Conservation (phyloP, 202 grass and related monocot species). For the Digitaria exilis region DNA sequence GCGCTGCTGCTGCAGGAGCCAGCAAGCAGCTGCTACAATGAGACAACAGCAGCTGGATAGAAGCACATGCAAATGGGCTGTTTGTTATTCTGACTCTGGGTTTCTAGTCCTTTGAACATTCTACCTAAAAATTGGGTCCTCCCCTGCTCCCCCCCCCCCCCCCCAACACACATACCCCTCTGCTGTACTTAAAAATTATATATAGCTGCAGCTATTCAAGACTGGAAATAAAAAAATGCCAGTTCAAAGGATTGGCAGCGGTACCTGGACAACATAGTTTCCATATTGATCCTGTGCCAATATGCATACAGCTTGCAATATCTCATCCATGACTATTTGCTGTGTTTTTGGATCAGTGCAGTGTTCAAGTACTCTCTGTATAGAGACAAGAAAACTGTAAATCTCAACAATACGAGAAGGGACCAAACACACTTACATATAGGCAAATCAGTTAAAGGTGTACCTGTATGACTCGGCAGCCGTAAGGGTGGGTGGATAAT, state of each 20-base stretch:
- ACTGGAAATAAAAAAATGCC: not conserved
- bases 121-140: not conserved
- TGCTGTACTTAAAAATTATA: too few relatives aligned
- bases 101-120: not conserved
- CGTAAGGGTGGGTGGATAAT: slow-evolving; percentile 92
- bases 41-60: too few relatives aligned
- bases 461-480: slow-evolving; percentile 94
- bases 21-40: too few relatives aligned
- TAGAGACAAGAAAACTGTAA: slow-evolving; percentile 21
- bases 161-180: too few relatives aligned
- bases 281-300: slow-evolving; percentile 93
- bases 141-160: too few relatives aligned
- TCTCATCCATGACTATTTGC: slow-evolving; percentile 87
- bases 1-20: too few relatives aligned
- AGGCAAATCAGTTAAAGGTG: slow-evolving; percentile 17
- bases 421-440: not conserved
- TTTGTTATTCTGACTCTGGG: too few relatives aligned
- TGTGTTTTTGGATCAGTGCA: slow-evolving; percentile 77
- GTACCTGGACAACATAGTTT: slow-evolving; percentile 94
- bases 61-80: too few relatives aligned
- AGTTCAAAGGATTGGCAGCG: slow-evolving; percentile 12
- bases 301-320: slow-evolving; percentile 83
- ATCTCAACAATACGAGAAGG: slow-evolving; percentile 11
- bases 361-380: slow-evolving; percentile 89
- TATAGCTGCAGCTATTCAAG: too few relatives aligned